Evolutionary conservation across 2,329 filamentous ascomycete species (phyloP).

Genomic region (Thielaviopsis populi): DNA sequence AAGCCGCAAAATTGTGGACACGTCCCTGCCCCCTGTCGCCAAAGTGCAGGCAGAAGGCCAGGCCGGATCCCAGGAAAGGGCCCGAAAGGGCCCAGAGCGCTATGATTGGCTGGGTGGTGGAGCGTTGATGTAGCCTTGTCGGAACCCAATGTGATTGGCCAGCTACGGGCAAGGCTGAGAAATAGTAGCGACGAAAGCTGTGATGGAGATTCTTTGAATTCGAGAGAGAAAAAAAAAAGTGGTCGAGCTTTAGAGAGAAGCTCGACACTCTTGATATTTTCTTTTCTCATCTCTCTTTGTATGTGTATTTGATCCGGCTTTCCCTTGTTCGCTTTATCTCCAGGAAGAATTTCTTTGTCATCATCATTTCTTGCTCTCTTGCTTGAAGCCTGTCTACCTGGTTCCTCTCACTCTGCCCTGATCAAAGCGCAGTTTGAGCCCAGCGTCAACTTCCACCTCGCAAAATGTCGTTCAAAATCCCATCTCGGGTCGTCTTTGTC

Average conservation of each 20-base stretch:
- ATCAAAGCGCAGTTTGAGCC: constrained; percentile 18
- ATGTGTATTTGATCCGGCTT: not conserved
- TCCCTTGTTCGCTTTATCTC: not conserved
- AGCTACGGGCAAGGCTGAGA: constrained; percentile 11
- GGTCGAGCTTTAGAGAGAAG: not conserved
- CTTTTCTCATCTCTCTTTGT: not conserved
- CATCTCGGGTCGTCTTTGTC: constrained; percentile 67
- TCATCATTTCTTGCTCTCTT: not conserved
- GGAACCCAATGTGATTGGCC: constrained; percentile 3
- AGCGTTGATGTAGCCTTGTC: constrained; percentile 3
- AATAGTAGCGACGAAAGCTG: not conserved
- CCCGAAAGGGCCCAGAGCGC: not conserved
- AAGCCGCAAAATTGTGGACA: constrained; percentile 9
- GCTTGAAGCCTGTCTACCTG: not conserved
- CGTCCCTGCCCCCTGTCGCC: constrained; percentile 8
- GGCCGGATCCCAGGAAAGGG: not conserved
- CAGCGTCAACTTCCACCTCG: not conserved
- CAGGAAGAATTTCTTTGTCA: not conserved
- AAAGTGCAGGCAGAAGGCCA: too few relatives aligned
- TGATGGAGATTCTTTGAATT: not conserved
- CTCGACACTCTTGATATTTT: not conserved
- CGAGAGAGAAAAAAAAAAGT: not conserved
- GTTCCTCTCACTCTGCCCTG: not conserved
- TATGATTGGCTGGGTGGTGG: not conserved
- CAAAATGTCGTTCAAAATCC: constrained; percentile 58